phyloP scores from a whole-genome alignment of 352 stramenopile genomes.

The Globisporangium viniferum region DNA sequence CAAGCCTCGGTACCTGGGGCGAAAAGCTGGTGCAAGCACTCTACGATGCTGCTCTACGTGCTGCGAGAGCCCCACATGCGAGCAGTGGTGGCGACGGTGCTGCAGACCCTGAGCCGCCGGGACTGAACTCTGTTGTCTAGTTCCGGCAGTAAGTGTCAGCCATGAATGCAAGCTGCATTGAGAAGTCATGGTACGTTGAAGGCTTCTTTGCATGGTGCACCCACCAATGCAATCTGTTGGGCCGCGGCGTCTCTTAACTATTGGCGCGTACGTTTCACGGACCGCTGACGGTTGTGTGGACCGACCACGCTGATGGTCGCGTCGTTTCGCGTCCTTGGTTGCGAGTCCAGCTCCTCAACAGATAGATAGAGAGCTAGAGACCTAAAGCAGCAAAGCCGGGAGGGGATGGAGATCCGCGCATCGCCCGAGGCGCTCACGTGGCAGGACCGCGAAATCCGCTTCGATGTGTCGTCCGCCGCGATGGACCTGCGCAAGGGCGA shows the following conservation, averaged over 20 bases:
- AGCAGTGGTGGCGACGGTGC: not conserved
- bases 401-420: slow-evolving; percentile 49
- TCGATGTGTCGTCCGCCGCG: slow-evolving; percentile 62
- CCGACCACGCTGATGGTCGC: no score
- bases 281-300: no score
- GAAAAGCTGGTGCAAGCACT: slow-evolving; percentile 4
- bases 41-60: not conserved
- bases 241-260: not conserved
- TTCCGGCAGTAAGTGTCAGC: not conserved
- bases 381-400: not conserved
- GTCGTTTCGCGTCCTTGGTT: not conserved
- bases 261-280: not conserved
- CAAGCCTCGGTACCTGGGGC: slow-evolving; percentile 7
- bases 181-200: no score
- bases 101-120: not conserved
- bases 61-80: not conserved
- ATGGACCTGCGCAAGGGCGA: slow-evolving; percentile 83
- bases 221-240: not conserved
- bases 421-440: slow-evolving; percentile 66
- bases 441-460: slow-evolving; percentile 91
- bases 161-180: no score
- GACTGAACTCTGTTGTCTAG: not conserved
- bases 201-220: not conserved
- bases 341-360: not conserved
- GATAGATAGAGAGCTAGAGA: not conserved